Evolutionary conservation across 1,284 basidiomycete species (phyloP).

Genomic region (Pholiota adiposa): DNA sequence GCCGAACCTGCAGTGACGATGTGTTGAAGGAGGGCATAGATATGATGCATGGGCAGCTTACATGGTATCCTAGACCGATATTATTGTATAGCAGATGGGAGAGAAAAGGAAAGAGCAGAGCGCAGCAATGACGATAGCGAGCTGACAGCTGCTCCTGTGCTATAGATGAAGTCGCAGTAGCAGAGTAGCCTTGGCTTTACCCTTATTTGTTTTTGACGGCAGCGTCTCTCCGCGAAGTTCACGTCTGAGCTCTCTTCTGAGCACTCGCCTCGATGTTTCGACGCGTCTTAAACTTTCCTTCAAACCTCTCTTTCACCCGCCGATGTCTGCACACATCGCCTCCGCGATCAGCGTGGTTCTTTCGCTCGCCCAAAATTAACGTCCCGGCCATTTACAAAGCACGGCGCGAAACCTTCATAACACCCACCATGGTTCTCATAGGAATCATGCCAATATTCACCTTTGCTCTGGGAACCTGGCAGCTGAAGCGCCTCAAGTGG

Average conservation of each 20-base stretch:
- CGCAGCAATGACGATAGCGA: conserved; percentile 6
- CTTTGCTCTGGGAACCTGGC: conserved; percentile 94
- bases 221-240: not conserved
- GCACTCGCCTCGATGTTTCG: conserved; percentile 18
- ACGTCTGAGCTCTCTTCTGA: not conserved
- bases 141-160: conserved; percentile 11
- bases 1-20: conserved; percentile 27
- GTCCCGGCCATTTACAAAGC: conserved; percentile 56
- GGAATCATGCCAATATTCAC: conserved; percentile 91
- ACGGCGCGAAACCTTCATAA: conserved; percentile 61
- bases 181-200: conserved; percentile 13
- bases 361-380: conserved; percentile 24
- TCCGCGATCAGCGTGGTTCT: conserved; percentile 22
- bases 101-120: conserved; percentile 8
- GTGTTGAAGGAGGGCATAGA: not conserved
- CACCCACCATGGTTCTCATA: conserved; percentile 78
- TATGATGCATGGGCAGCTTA: not conserved
- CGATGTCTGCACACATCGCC: conserved; percentile 23
- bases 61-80: not conserved
- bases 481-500: conserved; percentile 91
- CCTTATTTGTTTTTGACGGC: conserved; percentile 18
- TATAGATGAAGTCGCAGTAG: conserved; percentile 4
- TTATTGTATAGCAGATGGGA: not conserved
- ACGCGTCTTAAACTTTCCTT: conserved; percentile 17
- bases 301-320: conserved; percentile 14